phyloP scores from a whole-genome alignment of 495 filamentous ascomycete genomes.

The Penicillium arizonense region DNA sequence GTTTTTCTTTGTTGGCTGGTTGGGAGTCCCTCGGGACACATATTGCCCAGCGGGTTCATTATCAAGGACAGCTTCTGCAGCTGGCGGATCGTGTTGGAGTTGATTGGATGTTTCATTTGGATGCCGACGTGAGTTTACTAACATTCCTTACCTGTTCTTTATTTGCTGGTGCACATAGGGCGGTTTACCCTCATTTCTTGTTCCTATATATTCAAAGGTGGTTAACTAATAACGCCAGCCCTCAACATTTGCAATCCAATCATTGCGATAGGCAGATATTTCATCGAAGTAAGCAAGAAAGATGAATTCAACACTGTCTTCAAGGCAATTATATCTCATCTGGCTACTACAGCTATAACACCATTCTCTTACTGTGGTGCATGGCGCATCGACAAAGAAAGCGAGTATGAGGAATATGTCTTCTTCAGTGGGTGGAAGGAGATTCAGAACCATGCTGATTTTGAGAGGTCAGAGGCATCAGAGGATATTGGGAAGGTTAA shows the following conservation, averaged over 20 bases:
- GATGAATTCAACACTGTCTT: conserved; percentile 35
- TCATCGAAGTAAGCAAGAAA: conserved; percentile 38
- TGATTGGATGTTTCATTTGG: conserved; percentile 37
- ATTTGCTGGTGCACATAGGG: too few species aligned
- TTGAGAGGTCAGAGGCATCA: conserved; percentile 36
- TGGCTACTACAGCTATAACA: conserved; percentile 28
- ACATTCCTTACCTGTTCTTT: too few species aligned
- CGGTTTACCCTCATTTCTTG: not conserved
- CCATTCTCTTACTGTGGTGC: conserved; percentile 9
- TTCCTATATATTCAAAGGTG: not conserved
- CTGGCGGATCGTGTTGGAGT: conserved; percentile 42
- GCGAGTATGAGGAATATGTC: too few species aligned
- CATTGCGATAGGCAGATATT: conserved; percentile 42
- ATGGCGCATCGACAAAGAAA: too few species aligned
- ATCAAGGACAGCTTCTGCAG: conserved; percentile 40
- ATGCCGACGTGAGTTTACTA: conserved; percentile 17
- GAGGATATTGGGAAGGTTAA: conserved; percentile 34
- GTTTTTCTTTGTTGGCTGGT: conserved; percentile 46
- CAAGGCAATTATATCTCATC: conserved; percentile 21
- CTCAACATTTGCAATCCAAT: conserved; percentile 21
- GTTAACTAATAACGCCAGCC: not conserved
- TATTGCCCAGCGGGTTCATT: conserved; percentile 40
- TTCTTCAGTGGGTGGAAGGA: too few species aligned
- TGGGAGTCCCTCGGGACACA: conserved; percentile 52
- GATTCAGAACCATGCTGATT: conserved; percentile 30